Conservation (phyloP, 148 eudicot species). For the Camellia sinensis region DNA sequence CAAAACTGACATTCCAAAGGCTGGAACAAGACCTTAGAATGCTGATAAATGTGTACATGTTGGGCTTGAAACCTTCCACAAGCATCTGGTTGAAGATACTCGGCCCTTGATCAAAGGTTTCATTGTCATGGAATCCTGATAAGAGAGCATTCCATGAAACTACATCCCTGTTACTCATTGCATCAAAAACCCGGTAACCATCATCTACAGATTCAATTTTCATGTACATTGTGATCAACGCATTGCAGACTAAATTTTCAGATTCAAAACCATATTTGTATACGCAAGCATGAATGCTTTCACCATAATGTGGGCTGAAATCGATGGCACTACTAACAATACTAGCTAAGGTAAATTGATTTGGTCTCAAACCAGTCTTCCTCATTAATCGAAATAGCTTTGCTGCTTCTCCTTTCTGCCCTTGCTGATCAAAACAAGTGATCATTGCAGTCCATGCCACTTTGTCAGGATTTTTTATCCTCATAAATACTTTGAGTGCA, state of each 20-base stretch:
- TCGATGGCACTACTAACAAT: conserved; percentile 36
- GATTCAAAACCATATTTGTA: conserved; percentile 39
- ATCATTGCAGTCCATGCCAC: conserved; percentile 49
- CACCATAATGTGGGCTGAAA: conserved; percentile 22
- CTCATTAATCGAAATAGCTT: conserved; percentile 35
- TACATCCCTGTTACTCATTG: conserved; percentile 33
- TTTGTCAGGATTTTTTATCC: conserved; percentile 29
- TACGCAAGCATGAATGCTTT: conserved; percentile 47
- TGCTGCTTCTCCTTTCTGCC: conserved; percentile 36
- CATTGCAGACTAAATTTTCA: conserved; percentile 38
- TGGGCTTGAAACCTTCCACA: conserved; percentile 41
- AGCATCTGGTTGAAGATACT: conserved; percentile 36
- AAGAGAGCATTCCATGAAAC: conserved; percentile 48
- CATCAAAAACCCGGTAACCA: conserved; percentile 30
- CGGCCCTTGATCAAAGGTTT: conserved; percentile 28
- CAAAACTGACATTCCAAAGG: conserved; percentile 23
- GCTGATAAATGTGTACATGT: conserved; percentile 36
- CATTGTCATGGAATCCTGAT: conserved; percentile 39
- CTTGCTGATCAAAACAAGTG: conserved; percentile 42
- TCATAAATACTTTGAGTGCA: conserved; percentile 33
- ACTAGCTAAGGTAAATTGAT: conserved; percentile 41
- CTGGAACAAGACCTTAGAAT: conserved; percentile 40
- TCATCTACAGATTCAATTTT: conserved; percentile 25
- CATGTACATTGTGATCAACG: conserved; percentile 42
- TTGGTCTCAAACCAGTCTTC: conserved; percentile 31